phyloP scores from a whole-genome alignment of 805 yeast genomes.

The Cyberlindnera sargentensis region DNA sequence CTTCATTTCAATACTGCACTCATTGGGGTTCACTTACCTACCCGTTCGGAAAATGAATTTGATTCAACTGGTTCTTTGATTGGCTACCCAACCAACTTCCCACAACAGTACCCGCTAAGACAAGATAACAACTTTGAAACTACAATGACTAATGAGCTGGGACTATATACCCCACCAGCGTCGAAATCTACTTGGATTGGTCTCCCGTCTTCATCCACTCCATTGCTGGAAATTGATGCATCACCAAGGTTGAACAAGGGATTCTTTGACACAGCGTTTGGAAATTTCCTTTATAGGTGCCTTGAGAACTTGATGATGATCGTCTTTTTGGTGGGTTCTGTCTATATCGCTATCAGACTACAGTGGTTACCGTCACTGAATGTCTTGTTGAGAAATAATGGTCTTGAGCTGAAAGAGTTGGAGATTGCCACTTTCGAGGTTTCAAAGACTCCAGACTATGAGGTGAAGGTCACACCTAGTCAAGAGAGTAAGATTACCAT shows the following conservation, averaged over 20 bases:
- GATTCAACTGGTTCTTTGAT: slow-evolving; percentile 10
- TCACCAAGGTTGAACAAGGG: slow-evolving; percentile 12
- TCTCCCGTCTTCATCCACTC: slow-evolving; percentile 14
- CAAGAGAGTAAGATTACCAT: not conserved
- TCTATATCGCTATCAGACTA: slow-evolving; percentile 25
- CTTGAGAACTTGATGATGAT: slow-evolving; percentile 35
- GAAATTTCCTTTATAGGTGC: slow-evolving; percentile 26
- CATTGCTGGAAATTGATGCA: slow-evolving; percentile 22
- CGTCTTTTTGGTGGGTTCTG: slow-evolving; percentile 21
- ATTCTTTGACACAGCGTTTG: slow-evolving; percentile 20
- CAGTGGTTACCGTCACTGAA: slow-evolving; percentile 28
- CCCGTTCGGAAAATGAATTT: slow-evolving; percentile 4
- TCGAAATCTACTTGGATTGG: slow-evolving; percentile 15
- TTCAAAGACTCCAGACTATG: not conserved
- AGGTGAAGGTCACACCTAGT: not conserved
- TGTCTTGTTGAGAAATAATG: slow-evolving; percentile 26
- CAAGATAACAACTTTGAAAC: slow-evolving; percentile 10
- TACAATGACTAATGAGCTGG: slow-evolving; percentile 10
- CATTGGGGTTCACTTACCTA: slow-evolving; percentile 41
- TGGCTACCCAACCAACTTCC: slow-evolving; percentile 18
- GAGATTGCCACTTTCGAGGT: not conserved
- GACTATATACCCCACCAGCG: slow-evolving; percentile 11
- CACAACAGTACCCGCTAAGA: slow-evolving; percentile 11
- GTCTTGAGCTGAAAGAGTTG: slow-evolving; percentile 24
- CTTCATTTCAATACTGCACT: slow-evolving; percentile 36